Base-by-base conservation (phyloP, 345 rosid species). In the Ceriops tagal region DNA sequence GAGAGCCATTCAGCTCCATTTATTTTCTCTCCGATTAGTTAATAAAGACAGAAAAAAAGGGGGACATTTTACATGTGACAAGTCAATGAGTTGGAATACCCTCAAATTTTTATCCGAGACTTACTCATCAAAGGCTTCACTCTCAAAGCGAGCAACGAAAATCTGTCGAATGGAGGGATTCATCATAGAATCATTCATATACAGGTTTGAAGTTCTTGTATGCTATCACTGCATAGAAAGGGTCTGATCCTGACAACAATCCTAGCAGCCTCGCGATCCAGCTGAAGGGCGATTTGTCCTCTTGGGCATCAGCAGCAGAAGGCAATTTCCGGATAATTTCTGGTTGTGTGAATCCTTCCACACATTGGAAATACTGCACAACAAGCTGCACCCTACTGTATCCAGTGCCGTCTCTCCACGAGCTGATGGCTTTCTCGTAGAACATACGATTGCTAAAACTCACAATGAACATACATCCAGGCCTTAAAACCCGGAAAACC, bases 381-480 rank as follows among this genome's bases (percentile, higher is more conserved):
- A 89, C 95, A 35, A 91, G 75, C 65, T 91, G 98, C 3, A 80
- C 68, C 21, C 95, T 73, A 75, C 96, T 66, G 31, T 88, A 91
- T 13, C 77, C 95, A 37, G 69, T 82, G 59, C 96, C 98, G 30
- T 93, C 96, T 81, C 97, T 80, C 97, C 97, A 91, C 30, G 83
- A 81, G 62, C 79, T 75, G 37, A 91, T 82, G 34, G 92, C 97
- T 83, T 93, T 93, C 82, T 93, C 96, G 68, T 89, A 89, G 80
- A 93, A 93, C 81, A 91, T 79, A 51, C 96, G 75, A 75, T 86
- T 93, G 92, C 97, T 93, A 63, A 93, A 91, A 83, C 97, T 89
- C 65, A 86, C 93, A 22, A 91, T 85, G 66, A 88, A 83, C 21
- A 83, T 73, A 20, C 98, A 96, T 68, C 97, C 98, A 0, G 95